These are phyloP conservation scores for Phyllosticta citrichinensis DNA, from an alignment of 2,329 filamentous ascomycete species.

Conservation along the genomic window DNA sequence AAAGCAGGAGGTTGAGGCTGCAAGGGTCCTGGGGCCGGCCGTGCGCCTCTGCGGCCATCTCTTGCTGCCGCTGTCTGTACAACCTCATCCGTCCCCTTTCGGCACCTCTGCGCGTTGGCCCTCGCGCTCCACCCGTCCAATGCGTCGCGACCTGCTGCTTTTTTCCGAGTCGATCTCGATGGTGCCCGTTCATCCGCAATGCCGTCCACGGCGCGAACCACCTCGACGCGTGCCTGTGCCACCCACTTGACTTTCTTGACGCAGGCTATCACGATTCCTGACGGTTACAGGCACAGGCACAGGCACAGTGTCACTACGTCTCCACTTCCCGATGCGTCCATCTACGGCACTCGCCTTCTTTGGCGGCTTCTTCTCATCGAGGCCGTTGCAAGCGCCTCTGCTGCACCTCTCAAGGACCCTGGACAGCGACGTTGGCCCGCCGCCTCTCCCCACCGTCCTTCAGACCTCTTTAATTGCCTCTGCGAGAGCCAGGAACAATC, in stretches of 20 bases:
- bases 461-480: neutral
- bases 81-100: slow-evolving; percentile 2
- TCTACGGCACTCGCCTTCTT: neutral
- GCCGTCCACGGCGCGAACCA: slow-evolving; percentile 5
- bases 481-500: neutral
- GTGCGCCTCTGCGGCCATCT: slow-evolving; percentile 1
- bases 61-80: slow-evolving; percentile 1
- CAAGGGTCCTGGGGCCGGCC: neutral
- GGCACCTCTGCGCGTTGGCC: slow-evolving; percentile 3
- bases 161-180: slow-evolving; percentile 4
- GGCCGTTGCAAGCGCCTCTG: slow-evolving; percentile 4
- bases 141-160: slow-evolving; percentile 6
- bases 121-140: slow-evolving; percentile 1
- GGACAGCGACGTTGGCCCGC: slow-evolving; percentile 7
- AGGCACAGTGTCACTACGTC: neutral
- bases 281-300: neutral
- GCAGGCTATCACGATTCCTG: neutral
- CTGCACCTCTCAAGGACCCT: slow-evolving; percentile 3
- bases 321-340: neutral
- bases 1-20: neutral
- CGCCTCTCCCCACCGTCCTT: slow-evolving; percentile 2
- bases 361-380: neutral
- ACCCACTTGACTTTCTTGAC: slow-evolving; percentile 1
- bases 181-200: slow-evolving; percentile 9
- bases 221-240: slow-evolving; percentile 9